Percentiles rank a stretch among this genome's conserved stretches.
These are phyloP conservation scores for Aquilaria agallochum DNA, from an alignment of 441 rosid species.

Conservation along the genomic window DNA sequence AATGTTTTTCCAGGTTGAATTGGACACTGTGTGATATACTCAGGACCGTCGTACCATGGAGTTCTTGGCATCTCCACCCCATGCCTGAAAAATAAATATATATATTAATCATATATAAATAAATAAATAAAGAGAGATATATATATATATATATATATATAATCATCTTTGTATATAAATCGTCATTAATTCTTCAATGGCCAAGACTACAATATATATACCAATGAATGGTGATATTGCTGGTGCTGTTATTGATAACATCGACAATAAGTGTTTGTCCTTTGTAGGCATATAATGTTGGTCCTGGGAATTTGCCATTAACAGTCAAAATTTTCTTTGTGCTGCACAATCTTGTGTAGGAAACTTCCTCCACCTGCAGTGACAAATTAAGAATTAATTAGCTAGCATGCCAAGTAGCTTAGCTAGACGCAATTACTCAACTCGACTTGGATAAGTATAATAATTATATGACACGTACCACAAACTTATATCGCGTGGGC, in stretches of 20 bases:
- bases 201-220: constrained; percentile 5
- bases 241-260: constrained; percentile 37
- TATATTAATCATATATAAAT: neutral
- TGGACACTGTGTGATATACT: constrained; percentile 60
- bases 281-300: constrained; percentile 30
- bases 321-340: constrained; percentile 13
- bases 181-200: neutral
- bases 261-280: constrained; percentile 46
- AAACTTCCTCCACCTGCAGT: constrained; percentile 33
- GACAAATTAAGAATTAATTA: neutral
- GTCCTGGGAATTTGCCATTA: constrained; percentile 57
- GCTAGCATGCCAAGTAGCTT: no score
- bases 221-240: constrained; percentile 62
- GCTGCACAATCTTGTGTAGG: constrained; percentile 43
- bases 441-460: no score
- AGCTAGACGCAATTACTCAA: no score
- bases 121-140: neutral
- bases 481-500: no score
- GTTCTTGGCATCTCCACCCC: constrained; percentile 59
- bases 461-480: no score
- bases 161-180: neutral
- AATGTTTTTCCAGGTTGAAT: constrained; percentile 44
- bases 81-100: constrained; percentile 32
- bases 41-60: constrained; percentile 76
- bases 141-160: neutral